A percentile compares a stretch with the other conserved stretches of the same genome.
Evolutionary conservation across 179 eudicot genomes (phyloP).

Genomic region (Vitellaria paradoxa): DNA sequence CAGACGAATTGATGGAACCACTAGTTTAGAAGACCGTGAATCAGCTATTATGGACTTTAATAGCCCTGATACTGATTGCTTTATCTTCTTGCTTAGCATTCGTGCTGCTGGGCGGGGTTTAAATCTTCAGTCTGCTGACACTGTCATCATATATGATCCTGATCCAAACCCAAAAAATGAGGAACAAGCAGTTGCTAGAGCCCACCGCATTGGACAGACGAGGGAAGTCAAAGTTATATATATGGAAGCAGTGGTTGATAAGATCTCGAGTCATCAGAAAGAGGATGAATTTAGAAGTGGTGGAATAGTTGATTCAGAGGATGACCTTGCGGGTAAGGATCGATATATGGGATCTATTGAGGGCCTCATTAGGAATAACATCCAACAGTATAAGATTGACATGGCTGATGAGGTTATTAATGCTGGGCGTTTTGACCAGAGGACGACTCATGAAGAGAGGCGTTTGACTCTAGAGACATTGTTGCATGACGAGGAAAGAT

Average conservation of each 20-base stretch:
- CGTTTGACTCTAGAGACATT: slow-evolving; percentile 87
- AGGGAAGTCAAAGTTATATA: slow-evolving; percentile 98
- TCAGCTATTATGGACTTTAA: slow-evolving; percentile 94
- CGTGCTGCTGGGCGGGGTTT: slow-evolving; percentile 99
- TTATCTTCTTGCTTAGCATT: slow-evolving; percentile 94
- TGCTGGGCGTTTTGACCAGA: slow-evolving; percentile 98
- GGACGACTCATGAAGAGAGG: slow-evolving; percentile 98
- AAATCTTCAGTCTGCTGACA: slow-evolving; percentile 96
- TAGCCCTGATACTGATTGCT: slow-evolving; percentile 72
- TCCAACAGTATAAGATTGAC: slow-evolving; percentile 97
- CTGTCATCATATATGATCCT: slow-evolving; percentile 96
- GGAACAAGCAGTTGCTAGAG: slow-evolving; percentile 99
- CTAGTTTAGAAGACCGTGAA: slow-evolving; percentile 96
- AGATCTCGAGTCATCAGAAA: slow-evolving; percentile 80
- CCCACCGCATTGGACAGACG: slow-evolving; percentile 96
- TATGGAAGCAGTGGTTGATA: slow-evolving; percentile 98
- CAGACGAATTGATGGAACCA: slow-evolving; percentile 93
- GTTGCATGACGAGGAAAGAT: slow-evolving; percentile 95
- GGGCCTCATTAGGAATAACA: slow-evolving; percentile 89
- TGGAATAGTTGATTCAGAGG: slow-evolving; percentile 76
- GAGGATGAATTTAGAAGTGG: slow-evolving; percentile 85
- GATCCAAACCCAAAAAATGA: slow-evolving; percentile 99
- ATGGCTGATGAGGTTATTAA: slow-evolving; percentile 99
- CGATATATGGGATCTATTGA: slow-evolving; percentile 95
- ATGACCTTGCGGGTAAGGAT: slow-evolving; percentile 97